Base-by-base conservation (phyloP, 495 filamentous ascomycete species). In the Aspergillus sclerotioniger region DNA sequence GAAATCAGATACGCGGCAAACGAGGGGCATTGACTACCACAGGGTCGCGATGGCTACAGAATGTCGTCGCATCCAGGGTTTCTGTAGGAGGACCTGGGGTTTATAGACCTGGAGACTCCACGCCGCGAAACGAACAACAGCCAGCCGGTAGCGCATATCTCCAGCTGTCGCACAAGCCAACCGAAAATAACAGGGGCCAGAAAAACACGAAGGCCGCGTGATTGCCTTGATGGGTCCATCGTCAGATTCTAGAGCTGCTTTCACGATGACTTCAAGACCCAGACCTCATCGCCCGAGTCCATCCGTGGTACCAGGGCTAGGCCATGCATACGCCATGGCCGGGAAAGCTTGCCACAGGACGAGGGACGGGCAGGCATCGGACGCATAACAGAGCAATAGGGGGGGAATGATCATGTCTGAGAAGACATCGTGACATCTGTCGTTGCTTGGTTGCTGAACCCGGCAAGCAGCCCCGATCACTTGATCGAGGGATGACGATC, bases 221-320 rank as follows among this genome's bases (percentile, higher is more conserved):
- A 74, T 65, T n/a, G 28, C 62, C 55, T 43, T 41, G 48, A 67
- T 68, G 66, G 68, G 39, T 59, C 58, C 28, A 32, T 49, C 54
- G 45, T 48, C 28, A 13, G 45, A 43, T 46, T 61, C 62, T 48
- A 62, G 59, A 61, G 61, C 54, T 65, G 58, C 48, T 63, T 68
- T 72, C 61, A 66, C 71, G 61, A 68, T 70, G 66, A 64, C 59
- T 66, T 66, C 63, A 64, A 58, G 64, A 65, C 60, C 70, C 57
- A 68, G 61, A 53, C 37, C 49, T 55, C 54, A 58, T 56, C 29
- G 44, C 41, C 58, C 56, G 61, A 44, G 60, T 66, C 45, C 61
- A 64, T 67, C 63, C 64, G 66, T 57, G 65, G 65, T 54, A 62
- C 56, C 56, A 35, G 50, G 51, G 19, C 54, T 52, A 51, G 47